phyloP scores from a whole-genome alignment of 768 basidiomycete species.

The Leccinum disarticulatum region DNA sequence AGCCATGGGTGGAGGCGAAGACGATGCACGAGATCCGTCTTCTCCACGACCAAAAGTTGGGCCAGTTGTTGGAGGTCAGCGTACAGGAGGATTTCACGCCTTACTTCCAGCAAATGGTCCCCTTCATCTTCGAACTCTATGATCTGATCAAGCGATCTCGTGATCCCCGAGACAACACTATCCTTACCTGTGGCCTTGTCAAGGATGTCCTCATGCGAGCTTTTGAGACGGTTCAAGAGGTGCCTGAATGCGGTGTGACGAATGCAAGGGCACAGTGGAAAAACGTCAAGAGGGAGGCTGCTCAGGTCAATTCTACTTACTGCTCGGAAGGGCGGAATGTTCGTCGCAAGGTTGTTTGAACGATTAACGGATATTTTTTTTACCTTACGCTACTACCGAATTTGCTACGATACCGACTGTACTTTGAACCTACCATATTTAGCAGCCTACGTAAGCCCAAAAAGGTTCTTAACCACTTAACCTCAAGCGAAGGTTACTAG shows the following conservation, averaged over 20 bases:
- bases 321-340: neutral
- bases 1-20: neutral
- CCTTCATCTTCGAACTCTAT: neutral
- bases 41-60: neutral
- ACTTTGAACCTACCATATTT: neutral
- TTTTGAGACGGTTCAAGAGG: neutral
- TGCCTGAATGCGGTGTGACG: neutral
- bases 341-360: neutral
- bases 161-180: neutral
- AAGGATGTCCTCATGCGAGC: neutral
- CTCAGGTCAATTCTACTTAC: neutral
- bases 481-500: too few species aligned
- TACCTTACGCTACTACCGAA: too few species aligned
- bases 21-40: neutral
- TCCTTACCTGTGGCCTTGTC: neutral
- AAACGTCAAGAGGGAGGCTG: neutral
- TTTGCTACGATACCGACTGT: too few species aligned
- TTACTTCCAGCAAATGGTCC: neutral
- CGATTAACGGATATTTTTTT: too few species aligned
- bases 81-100: neutral
- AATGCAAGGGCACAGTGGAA: neutral
- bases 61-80: neutral
- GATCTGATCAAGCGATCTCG: neutral
- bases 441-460: too few species aligned
- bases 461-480: too few species aligned